These are phyloP conservation scores for Penicillium psychrofluorescens DNA, from an alignment of 495 filamentous ascomycete species.

Conservation along the genomic window DNA sequence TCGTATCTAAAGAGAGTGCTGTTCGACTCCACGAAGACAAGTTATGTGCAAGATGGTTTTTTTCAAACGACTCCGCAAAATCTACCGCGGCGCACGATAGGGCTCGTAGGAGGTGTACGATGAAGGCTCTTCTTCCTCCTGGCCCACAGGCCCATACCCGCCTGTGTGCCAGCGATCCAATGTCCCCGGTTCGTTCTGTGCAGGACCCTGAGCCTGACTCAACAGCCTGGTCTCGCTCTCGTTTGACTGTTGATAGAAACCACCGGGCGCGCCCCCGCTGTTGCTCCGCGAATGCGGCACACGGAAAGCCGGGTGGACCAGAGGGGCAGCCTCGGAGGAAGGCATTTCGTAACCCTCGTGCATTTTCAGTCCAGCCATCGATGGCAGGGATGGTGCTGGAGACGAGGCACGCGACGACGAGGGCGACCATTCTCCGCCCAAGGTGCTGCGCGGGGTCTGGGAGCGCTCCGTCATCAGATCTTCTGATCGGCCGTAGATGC, in stretches of 20 bases:
- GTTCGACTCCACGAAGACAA: not conserved
- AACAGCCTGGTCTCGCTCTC: constrained; percentile 41
- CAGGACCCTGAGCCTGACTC: constrained; percentile 33
- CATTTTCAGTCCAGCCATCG: constrained; percentile 19
- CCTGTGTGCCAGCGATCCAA: constrained; percentile 41
- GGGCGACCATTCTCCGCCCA: constrained; percentile 35
- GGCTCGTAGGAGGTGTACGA: constrained; percentile 33
- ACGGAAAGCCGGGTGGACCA: constrained; percentile 33
- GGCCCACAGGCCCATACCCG: constrained; percentile 41
- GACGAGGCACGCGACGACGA: constrained; percentile 41
- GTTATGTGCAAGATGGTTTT: constrained; percentile 1
- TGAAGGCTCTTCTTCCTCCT: constrained; percentile 25
- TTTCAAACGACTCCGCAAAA: not conserved
- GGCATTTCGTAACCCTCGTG: constrained; percentile 18
- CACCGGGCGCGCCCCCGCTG: constrained; percentile 14
- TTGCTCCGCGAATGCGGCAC: constrained; percentile 21
- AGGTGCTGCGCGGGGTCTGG: constrained; percentile 54
- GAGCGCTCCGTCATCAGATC: constrained; percentile 58
- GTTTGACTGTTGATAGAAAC: constrained; percentile 29
- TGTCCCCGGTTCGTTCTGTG: constrained; percentile 14
- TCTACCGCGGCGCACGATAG: constrained; percentile 23
- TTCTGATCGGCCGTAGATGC: constrained; percentile 62
- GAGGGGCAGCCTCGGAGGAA: constrained; percentile 9
- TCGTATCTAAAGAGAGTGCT: not conserved
- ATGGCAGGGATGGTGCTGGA: constrained; percentile 30